phyloP scores from a whole-genome alignment of 495 filamentous ascomycete species.

The Penicillium canariense region DNA sequence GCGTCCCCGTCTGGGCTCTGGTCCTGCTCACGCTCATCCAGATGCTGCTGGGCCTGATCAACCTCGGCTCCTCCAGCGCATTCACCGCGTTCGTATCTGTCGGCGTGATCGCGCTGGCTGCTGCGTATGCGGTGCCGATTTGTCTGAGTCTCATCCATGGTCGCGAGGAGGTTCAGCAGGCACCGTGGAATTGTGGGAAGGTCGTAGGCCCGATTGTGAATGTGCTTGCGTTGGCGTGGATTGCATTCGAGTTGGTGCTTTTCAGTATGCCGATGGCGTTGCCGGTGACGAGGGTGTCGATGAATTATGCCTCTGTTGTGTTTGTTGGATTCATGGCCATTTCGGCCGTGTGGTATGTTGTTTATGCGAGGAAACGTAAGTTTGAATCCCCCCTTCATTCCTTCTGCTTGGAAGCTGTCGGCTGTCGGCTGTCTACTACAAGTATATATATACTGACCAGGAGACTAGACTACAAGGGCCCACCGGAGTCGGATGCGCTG shows the following conservation, averaged over 20 bases:
- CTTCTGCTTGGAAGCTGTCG: constrained; percentile 6
- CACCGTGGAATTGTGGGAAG: constrained; percentile 55
- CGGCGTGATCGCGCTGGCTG: constrained; percentile 58
- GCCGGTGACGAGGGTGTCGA: constrained; percentile 46
- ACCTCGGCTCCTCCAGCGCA: constrained; percentile 57
- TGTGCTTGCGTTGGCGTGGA: constrained; percentile 57
- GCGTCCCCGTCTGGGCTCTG: constrained; percentile 39
- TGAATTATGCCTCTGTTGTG: constrained; percentile 65
- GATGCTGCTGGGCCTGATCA: constrained; percentile 58
- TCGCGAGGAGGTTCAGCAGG: constrained; percentile 49
- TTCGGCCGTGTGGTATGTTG: constrained; percentile 41
- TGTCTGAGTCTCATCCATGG: constrained; percentile 51
- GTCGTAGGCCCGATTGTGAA: constrained; percentile 56
- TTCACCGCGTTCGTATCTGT: constrained; percentile 65
- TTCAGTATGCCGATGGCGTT: constrained; percentile 53
- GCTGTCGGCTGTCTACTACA: background rate
- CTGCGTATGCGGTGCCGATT: constrained; percentile 59
- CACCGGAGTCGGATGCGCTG: constrained; percentile 42
- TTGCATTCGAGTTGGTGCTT: constrained; percentile 56
- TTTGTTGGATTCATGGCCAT: constrained; percentile 55
- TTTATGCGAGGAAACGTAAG: constrained; percentile 48
- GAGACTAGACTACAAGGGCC: constrained; percentile 42
- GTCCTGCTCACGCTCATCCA: constrained; percentile 39
- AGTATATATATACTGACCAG: constrained; percentile 4
- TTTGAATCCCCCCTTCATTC: constrained; percentile 1